Base-by-base conservation (phyloP, 2,329 filamentous ascomycete species). In the Setomelanomma holmii region DNA sequence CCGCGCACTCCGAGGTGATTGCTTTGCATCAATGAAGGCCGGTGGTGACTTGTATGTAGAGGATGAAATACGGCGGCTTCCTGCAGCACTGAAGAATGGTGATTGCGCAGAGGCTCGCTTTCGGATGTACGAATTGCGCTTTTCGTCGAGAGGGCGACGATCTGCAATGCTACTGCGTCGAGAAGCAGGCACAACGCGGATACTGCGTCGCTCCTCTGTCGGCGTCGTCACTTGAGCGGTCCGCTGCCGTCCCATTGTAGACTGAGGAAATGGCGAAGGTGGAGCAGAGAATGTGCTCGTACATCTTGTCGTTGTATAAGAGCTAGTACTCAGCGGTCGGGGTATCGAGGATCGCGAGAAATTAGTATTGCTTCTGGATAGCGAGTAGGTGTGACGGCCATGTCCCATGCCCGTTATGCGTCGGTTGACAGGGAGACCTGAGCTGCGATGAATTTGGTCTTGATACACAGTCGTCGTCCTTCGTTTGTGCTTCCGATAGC, bases 71-170 rank as follows among this genome's bases (percentile, higher is more conserved):
- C 70, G 64, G n/a, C n/a, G n/a, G n/a, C 64, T 63, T 11, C 56
- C 58, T 12, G 72, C 30, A 27, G 27, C 72, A 4, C 72, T 69
- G 51, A 79, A 79, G 30, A 79, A 73, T 4, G 76, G 73, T 12
- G 71, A 67, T 24, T 56, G 69, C 11, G 66, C 72, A 16, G 71
- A 72, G 2, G 73, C 74, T 30, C 78, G 71, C 49, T 79, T 76
- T 14, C 72, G 63, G 38, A 79, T 75, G 57, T 75, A 79, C 12
- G 74, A 78, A 44, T 72, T 67, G 5, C 78, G 71, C 50, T 76
- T 77, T 24, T 78, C 75, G 33, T 75, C 67, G 4, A 78, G 49
- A 1, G 74, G 66, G 5, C 76, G 64, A 4, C 63, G 62, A 49
- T 79, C 77, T 2, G 62, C 46, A 16, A 72, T 55, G 48, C 71